These are phyloP conservation scores for Ophiostoma ulmi DNA, from an alignment of 2,329 filamentous ascomycete genomes.

Conservation along the genomic window DNA sequence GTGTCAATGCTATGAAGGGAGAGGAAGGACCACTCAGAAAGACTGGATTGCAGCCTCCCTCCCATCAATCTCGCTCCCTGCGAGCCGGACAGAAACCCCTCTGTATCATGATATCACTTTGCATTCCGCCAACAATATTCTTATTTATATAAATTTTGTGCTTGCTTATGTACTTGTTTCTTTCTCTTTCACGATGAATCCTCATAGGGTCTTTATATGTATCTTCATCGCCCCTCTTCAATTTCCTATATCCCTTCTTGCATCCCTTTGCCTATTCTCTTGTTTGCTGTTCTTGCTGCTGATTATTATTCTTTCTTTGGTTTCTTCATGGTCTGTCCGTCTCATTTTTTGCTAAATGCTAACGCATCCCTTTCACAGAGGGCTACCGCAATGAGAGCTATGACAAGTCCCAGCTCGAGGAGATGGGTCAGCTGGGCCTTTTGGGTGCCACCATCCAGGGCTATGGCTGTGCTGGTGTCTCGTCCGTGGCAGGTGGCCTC, in stretches of 20 bases:
- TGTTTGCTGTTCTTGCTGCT: not conserved
- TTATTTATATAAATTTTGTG: not conserved
- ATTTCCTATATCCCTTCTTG: conserved; percentile 10
- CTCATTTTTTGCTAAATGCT: not conserved
- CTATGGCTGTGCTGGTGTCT: conserved; percentile 77
- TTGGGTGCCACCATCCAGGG: conserved; percentile 77
- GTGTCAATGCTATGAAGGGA: conserved; percentile 12
- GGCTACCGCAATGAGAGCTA: conserved; percentile 71
- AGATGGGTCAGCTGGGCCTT: conserved; percentile 81
- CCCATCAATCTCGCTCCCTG: conserved; percentile 18
- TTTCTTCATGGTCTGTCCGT: not conserved
- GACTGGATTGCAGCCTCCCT: conserved; percentile 17
- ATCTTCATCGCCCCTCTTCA: conserved; percentile 1
- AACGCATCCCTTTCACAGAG: conserved; percentile 29
- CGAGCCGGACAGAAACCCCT: not conserved
- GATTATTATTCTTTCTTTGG: not conserved
- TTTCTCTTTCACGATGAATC: not conserved
- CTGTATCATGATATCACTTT: not conserved
- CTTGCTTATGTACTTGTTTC: not conserved
- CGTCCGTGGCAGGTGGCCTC: conserved; percentile 72
- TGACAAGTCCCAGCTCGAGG: conserved; percentile 70
- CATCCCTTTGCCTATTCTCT: not conserved
- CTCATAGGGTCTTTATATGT: not conserved
- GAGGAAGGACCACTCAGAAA: not conserved
- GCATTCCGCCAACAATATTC: conserved; percentile 5